Evolutionary conservation across 306 rosid genomes (phyloP).

Genomic region (Neltuma alba): DNA sequence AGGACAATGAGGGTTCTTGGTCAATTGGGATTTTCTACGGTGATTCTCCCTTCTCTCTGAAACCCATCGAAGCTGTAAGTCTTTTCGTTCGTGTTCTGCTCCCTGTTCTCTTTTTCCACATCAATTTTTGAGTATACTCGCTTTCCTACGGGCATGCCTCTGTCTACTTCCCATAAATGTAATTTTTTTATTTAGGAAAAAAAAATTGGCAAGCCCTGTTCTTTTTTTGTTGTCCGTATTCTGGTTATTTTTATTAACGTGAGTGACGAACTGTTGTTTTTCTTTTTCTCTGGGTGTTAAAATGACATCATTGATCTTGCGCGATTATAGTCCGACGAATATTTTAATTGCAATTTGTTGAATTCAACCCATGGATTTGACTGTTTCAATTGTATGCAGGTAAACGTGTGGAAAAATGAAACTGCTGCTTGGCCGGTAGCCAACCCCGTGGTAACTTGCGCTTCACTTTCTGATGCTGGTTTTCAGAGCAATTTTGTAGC

Average conservation of each 20-base stretch:
- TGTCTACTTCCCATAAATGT: background rate
- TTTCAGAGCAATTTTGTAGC: conserved; percentile 95
- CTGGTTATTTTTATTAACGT: background rate
- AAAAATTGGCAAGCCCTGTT: background rate
- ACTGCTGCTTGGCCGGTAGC: conserved; percentile 97
- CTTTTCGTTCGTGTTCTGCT: background rate
- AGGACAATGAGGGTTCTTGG: conserved; percentile 98
- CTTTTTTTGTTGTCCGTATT: background rate
- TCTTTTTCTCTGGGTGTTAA: background rate
- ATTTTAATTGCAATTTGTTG: conserved; percentile 18
- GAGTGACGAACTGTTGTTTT: background rate
- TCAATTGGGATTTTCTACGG: conserved; percentile 93
- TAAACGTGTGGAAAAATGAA: conserved; percentile 62
- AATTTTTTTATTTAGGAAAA: background rate
- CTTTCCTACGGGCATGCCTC: conserved; percentile 20
- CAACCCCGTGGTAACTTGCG: conserved; percentile 91
- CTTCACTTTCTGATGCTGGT: conserved; percentile 90
- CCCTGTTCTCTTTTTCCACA: background rate
- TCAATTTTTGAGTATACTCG: background rate
- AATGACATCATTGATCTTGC: background rate
- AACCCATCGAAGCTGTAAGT: conserved; percentile 85
- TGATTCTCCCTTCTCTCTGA: conserved; percentile 80
- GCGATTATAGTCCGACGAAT: background rate
- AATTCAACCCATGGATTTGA: conserved; percentile 28
- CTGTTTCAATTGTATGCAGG: conserved; percentile 54